Conservation (phyloP, 768 basidiomycete genomes). For the Suillus cothurnatus region DNA sequence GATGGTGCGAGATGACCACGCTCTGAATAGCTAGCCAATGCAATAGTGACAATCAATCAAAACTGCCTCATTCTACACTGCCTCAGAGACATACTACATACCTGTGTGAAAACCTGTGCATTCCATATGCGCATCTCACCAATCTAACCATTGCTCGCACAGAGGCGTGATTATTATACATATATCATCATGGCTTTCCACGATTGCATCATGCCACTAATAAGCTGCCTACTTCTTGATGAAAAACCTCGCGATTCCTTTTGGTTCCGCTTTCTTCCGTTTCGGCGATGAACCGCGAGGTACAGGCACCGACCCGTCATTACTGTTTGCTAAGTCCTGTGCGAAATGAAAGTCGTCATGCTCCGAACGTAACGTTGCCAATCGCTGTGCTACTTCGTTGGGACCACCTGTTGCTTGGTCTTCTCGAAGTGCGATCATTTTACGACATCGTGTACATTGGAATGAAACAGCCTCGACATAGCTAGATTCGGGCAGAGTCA, state of each 20-base stretch:
- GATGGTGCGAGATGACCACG: slow-evolving; percentile 8
- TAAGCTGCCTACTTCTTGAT: slow-evolving; percentile 29
- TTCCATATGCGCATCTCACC: neutral
- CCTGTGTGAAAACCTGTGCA: slow-evolving; percentile 9
- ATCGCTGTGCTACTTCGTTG: slow-evolving; percentile 32
- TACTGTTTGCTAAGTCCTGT: slow-evolving; percentile 62
- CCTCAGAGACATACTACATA: slow-evolving; percentile 1
- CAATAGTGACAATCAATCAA: slow-evolving; percentile 22
- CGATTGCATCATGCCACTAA: neutral
- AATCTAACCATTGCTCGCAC: neutral
- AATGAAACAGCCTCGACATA: slow-evolving; percentile 39
- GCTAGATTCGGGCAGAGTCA: neutral
- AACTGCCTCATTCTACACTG: slow-evolving; percentile 1
- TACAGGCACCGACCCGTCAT: slow-evolving; percentile 16
- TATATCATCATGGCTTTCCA: neutral
- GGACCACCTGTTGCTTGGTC: slow-evolving; percentile 20
- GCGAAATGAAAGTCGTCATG: slow-evolving; percentile 93
- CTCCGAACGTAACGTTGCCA: slow-evolving; percentile 57
- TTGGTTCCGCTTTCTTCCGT: slow-evolving; percentile 23
- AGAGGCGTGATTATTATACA: slow-evolving; percentile 1
- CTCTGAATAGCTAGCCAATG: slow-evolving; percentile 13
- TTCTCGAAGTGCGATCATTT: slow-evolving; percentile 41
- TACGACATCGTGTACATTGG: slow-evolving; percentile 60
- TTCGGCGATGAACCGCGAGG: slow-evolving; percentile 17
- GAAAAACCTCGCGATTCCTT: slow-evolving; percentile 54